Percentiles rank a stretch among this genome's conserved stretches.
Conservation (phyloP, 148 eudicot genomes). For the Fallopia convolvulus region DNA sequence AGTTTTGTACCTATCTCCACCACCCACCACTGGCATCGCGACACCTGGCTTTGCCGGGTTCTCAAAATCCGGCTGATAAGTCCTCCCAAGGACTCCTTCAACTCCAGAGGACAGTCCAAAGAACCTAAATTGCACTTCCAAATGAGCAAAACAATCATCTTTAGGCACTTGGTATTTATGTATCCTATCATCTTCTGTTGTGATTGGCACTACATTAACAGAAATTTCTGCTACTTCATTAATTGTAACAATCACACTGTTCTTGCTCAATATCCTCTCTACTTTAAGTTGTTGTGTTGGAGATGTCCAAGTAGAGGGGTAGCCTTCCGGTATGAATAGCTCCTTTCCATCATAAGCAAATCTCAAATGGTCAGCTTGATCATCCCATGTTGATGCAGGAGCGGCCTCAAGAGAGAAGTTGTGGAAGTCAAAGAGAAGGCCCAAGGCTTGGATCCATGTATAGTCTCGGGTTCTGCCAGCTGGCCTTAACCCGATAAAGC, state of each 20-base stretch:
- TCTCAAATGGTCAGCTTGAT: slow-evolving; percentile 17
- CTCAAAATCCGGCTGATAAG: slow-evolving; percentile 53
- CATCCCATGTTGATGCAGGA: slow-evolving; percentile 23
- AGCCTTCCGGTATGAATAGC: slow-evolving; percentile 27
- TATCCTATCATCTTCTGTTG: slow-evolving; percentile 49
- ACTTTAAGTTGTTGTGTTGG: slow-evolving; percentile 24
- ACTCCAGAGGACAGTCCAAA: slow-evolving; percentile 33
- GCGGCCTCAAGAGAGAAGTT: slow-evolving; percentile 22
- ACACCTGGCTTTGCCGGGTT: slow-evolving; percentile 65
- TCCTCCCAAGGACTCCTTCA: slow-evolving; percentile 61
- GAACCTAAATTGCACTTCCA: slow-evolving; percentile 56
- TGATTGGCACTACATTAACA: slow-evolving; percentile 53
- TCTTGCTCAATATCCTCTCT: slow-evolving; percentile 38
- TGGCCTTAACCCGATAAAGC: slow-evolving; percentile 26
- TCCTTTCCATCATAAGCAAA: slow-evolving; percentile 21
- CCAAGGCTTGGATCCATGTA: slow-evolving; percentile 34
- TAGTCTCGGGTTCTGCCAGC: slow-evolving; percentile 23
- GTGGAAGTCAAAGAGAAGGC: slow-evolving; percentile 23
- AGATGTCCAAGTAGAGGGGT: slow-evolving; percentile 38
- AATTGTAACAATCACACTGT: slow-evolving; percentile 39
- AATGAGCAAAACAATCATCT: slow-evolving; percentile 53
- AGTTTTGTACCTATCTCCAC: slow-evolving; percentile 53
- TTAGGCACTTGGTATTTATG: slow-evolving; percentile 54
- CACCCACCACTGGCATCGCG: slow-evolving; percentile 65
- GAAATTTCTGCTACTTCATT: slow-evolving; percentile 35